phyloP scores from a whole-genome alignment of 164 flowering plant species.

The Annona squamosa region DNA sequence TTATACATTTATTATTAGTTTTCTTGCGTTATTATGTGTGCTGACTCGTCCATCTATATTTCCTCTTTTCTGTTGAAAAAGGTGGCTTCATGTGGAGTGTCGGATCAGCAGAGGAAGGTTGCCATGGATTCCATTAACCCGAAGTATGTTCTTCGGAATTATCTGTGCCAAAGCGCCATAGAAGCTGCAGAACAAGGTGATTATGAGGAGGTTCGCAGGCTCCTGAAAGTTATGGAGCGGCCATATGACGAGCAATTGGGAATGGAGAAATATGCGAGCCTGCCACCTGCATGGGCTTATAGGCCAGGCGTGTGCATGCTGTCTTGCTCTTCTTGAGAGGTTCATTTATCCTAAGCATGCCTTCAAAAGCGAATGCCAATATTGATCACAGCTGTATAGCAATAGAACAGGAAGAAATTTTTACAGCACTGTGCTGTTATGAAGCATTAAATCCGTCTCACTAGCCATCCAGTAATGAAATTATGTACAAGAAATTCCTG shows the following conservation, averaged over 20 bases:
- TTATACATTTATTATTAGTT: not conserved
- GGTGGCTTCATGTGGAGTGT: constrained; percentile 56
- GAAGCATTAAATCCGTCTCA: not conserved
- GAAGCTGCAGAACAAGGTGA: constrained; percentile 92
- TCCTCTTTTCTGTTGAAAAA: constrained; percentile 13
- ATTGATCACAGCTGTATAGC: not conserved
- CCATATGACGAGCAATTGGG: constrained; percentile 95
- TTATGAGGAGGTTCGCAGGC: constrained; percentile 61
- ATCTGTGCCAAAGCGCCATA: constrained; percentile 91
- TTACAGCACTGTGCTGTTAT: not conserved
- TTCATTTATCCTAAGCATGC: not conserved
- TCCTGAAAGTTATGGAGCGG: constrained; percentile 73
- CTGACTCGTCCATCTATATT: not conserved
- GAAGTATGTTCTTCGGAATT: constrained; percentile 80
- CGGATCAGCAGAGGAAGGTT: constrained; percentile 76
- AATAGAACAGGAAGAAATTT: not conserved
- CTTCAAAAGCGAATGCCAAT: constrained; percentile 7
- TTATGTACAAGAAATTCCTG: not conserved
- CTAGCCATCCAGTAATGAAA: not conserved
- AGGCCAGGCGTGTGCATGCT: constrained; percentile 99
- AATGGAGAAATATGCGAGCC: constrained; percentile 93
- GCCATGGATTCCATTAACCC: constrained; percentile 91
- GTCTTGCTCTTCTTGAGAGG: constrained; percentile 91
- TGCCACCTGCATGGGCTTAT: constrained; percentile 99
- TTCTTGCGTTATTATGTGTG: not conserved